A percentile compares a stretch with the other conserved stretches of the same genome.
phyloP scores from a whole-genome alignment of 2,329 filamentous ascomycete genomes.

The Amesomyces nigricolor region DNA sequence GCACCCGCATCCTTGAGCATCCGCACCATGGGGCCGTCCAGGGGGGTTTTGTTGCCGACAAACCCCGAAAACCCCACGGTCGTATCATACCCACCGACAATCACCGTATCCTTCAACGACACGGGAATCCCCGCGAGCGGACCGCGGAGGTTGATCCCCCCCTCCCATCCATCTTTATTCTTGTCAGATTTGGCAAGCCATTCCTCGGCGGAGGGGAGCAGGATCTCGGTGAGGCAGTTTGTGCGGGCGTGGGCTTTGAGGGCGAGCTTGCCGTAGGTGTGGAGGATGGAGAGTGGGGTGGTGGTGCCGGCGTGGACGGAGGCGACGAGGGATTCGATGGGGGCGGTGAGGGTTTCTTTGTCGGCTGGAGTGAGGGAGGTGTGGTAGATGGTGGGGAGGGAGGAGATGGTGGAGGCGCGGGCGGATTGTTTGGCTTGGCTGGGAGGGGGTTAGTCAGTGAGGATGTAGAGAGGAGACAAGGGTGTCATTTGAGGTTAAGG shows the following conservation, averaged over 20 bases:
- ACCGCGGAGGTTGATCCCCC: conserved; percentile 64
- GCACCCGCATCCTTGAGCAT: conserved; percentile 84
- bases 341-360: conserved; percentile 59
- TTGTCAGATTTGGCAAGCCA: conserved; percentile 47
- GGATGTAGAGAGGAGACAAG: neutral
- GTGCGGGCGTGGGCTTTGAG: conserved; percentile 78
- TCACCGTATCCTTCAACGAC: conserved; percentile 74
- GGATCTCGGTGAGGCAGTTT: conserved; percentile 83
- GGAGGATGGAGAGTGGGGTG: conserved; percentile 67
- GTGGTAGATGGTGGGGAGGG: conserved; percentile 58
- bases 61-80: conserved; percentile 75
- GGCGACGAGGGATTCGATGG: conserved; percentile 72
- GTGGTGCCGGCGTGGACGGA: conserved; percentile 66
- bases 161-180: conserved; percentile 26
- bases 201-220: conserved; percentile 70
- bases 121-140: conserved; percentile 83
- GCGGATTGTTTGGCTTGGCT: conserved; percentile 78
- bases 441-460: neutral
- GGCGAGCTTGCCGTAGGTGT: conserved; percentile 80
- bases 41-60: conserved; percentile 56
- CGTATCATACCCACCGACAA: conserved; percentile 76
- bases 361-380: conserved; percentile 60
- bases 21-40: conserved; percentile 68
- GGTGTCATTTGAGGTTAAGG: neutral
- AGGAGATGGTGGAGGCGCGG: conserved; percentile 62